These are phyloP conservation scores for Apiotrichum sp. DNA, from an alignment of 1,284 basidiomycete species.

Conservation along the genomic window DNA sequence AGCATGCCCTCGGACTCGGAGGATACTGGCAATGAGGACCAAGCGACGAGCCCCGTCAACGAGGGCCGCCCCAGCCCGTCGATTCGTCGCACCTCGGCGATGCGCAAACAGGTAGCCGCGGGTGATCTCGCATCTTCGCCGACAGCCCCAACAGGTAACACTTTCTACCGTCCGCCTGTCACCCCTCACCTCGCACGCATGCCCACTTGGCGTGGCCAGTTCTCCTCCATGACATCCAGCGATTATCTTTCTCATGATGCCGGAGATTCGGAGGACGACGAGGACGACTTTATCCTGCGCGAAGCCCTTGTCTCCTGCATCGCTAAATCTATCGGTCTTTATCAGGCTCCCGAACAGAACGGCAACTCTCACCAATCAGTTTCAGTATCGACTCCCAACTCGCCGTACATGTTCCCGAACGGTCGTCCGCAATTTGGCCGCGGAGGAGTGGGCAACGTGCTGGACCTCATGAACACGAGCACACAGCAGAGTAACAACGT, in stretches of 20 bases:
- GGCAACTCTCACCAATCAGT: constrained; percentile 11
- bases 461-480: constrained; percentile 57
- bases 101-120: constrained; percentile 47
- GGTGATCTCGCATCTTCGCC: constrained; percentile 53
- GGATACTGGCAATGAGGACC: not conserved
- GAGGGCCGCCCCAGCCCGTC: constrained; percentile 19
- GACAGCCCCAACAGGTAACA: constrained; percentile 24
- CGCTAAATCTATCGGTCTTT: constrained; percentile 89
- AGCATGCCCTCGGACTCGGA: constrained; percentile 5
- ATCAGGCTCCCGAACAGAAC: constrained; percentile 60
- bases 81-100: constrained; percentile 29
- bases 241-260: not conserved
- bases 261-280: constrained; percentile 15
- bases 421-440: constrained; percentile 38
- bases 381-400: constrained; percentile 38
- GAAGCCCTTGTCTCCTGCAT: constrained; percentile 96
- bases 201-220: constrained; percentile 29
- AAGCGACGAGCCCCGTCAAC: not conserved
- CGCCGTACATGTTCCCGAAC: constrained; percentile 42
- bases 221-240: not conserved
- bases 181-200: constrained; percentile 42
- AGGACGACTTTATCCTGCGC: constrained; percentile 61
- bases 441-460: constrained; percentile 68
- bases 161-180: constrained; percentile 38
- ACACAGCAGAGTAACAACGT: constrained; percentile 53